A percentile compares a stretch with the other conserved stretches of the same genome.
These are phyloP conservation scores for Paramecium pentaurelia DNA, from an alignment of 73 alveolate species.

Conservation along the genomic window DNA sequence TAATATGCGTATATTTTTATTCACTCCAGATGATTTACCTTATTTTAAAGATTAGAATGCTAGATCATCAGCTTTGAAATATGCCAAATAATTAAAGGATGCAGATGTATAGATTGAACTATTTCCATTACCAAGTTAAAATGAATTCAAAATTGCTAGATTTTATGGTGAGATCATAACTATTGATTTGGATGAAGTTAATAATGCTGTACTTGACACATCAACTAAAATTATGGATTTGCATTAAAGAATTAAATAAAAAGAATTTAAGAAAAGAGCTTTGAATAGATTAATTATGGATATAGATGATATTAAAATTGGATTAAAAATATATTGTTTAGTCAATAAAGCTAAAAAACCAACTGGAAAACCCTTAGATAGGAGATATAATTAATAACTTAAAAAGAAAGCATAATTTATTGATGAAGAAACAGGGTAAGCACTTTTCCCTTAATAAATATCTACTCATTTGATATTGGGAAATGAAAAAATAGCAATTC, in stretches of 20 bases:
- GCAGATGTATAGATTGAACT: constrained; percentile 91
- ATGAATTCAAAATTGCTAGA: constrained; percentile 83
- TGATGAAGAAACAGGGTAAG: constrained; percentile 91
- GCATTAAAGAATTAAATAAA: constrained; percentile 71
- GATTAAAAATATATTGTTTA: constrained; percentile 85
- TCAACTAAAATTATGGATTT: constrained; percentile 54
- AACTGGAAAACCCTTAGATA: constrained; percentile 79
- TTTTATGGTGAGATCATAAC: constrained; percentile 90
- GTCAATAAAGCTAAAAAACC: constrained; percentile 86
- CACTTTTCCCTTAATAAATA: constrained; percentile 89
- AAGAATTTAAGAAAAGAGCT: constrained; percentile 62
- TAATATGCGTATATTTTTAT: constrained; percentile 90
- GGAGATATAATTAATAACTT: constrained; percentile 82
- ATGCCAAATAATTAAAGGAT: constrained; percentile 87
- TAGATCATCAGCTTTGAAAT: constrained; percentile 75
- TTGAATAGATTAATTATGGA: constrained; percentile 40
- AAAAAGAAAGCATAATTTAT: constrained; percentile 76
- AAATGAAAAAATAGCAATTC: constrained; percentile 85
- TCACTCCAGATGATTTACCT: constrained; percentile 97
- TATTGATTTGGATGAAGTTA: constrained; percentile 83
- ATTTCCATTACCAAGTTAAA: constrained; percentile 86
- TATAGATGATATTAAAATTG: constrained; percentile 73
- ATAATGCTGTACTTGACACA: constrained; percentile 50
- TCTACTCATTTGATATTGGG: constrained; percentile 90
- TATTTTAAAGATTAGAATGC: constrained; percentile 61